Evolutionary conservation across 306 rosid genomes (phyloP), one percentile per base, ranked within the genome.

Genomic region (Cucurbita moschata): DNA sequence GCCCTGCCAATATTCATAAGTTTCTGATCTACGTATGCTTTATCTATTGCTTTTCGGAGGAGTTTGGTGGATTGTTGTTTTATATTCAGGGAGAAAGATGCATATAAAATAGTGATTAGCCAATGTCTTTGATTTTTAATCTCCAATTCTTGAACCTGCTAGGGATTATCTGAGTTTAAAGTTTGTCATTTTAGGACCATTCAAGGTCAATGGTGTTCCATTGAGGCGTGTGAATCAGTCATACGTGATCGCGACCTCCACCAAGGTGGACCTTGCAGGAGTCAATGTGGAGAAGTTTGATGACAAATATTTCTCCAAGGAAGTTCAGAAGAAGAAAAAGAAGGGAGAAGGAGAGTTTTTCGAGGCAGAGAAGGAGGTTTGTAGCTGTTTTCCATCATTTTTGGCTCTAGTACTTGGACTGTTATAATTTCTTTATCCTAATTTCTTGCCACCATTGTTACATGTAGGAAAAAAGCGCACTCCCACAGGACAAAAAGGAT

Each of bases 401-500:
- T 1, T 8, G 7, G 18, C 14, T 54, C 4, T 1, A 47, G 6
- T 51, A 16, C 5, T 15, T 13, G 0, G 8, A 16, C 0, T 23
- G 19, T 26, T 12, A 6, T 69, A 5, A 30, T 23, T 18, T 44
- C 19, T 39, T 54, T 37, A 13, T 39, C 77, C 15, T 18, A 15
- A 21, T 62, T 16, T 46, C 35, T 62, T 74, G 42, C 14, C 30
- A 30, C 26, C 59, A 44, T 74, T 21, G 39, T 26, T 18, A 26
- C 73, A 71, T 79, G 61, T 58, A 91, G 97, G 96, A 89, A 69
- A 92, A 87, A 71, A 85, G 76, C 26, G 83, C 56, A 14, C 83
- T 92, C 75, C 91, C 97, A 26, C 90, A 87, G 47, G 86, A 80
- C 82, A 92, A 86, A 80, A 92, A 89, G 49, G 97, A 92, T 38